Evolutionary conservation across 1,284 basidiomycete species (phyloP).

Genomic region (Puccinia horiana): DNA sequence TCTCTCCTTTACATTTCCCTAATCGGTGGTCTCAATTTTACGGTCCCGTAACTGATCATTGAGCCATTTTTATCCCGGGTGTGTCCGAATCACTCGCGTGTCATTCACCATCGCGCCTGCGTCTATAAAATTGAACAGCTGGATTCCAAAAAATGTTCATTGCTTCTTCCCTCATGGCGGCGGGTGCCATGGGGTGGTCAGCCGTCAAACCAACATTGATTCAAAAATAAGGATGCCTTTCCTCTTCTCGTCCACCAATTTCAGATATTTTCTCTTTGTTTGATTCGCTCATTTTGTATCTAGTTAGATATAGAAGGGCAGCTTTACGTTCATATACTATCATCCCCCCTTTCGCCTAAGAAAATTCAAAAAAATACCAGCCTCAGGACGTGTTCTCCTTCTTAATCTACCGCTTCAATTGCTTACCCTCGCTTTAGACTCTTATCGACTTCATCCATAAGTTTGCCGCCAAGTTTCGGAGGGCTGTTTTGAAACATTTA

Average conservation of each 20-base stretch:
- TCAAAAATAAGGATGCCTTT: background rate
- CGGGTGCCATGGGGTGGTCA: slow-evolving; percentile 42
- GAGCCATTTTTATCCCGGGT: background rate
- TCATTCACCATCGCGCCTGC: no score
- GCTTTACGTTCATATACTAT: background rate
- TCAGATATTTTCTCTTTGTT: background rate
- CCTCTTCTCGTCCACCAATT: background rate
- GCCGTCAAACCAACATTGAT: slow-evolving; percentile 29
- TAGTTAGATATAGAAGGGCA: background rate
- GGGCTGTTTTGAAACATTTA: no score
- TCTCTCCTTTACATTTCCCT: background rate
- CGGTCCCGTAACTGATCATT: background rate
- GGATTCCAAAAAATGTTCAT: slow-evolving; percentile 45
- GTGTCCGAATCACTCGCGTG: no score
- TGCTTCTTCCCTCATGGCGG: slow-evolving; percentile 42
- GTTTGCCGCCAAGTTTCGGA: no score
- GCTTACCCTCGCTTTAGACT: no score
- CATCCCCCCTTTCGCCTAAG: background rate
- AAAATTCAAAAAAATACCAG: background rate
- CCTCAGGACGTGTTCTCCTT: background rate
- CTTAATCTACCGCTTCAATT: background rate
- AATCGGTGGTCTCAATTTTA: background rate
- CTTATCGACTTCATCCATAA: no score
- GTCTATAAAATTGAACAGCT: background rate
- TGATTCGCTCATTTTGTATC: background rate